Base-by-base conservation (phyloP, 2,329 filamentous ascomycete species). In the Arthroderma uncinatum region DNA sequence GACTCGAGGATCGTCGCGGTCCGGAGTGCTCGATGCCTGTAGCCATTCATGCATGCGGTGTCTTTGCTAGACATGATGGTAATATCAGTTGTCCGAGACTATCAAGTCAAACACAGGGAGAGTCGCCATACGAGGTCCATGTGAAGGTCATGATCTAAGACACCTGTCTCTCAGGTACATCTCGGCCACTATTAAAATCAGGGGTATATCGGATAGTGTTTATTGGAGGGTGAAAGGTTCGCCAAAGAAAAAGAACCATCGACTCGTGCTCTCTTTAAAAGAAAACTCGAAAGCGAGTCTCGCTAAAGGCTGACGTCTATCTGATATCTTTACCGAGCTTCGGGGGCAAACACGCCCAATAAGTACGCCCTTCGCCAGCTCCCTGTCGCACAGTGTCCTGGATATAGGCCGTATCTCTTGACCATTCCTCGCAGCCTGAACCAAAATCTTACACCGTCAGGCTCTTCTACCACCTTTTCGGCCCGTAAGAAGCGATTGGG, bases 321-420 rank as follows among this genome's bases (percentile, higher is more conserved):
- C 44, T 50, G 25, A 50, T 50, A 12, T 30, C 23, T 50, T 33
- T 50, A 25, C 44, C 44, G 44, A 50, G 44, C n/a, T 50, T 42
- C 14, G 23, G 23, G 16, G 28, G 28, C 44, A 33, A 33, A 30
- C 8, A 14, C 25, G 25, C 12, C 25, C 44, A 30, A 5, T 50
- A 33, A 25, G 14, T 50, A 30, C 2, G 44, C 14, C 33, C 44
- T 25, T 44, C 40, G 40, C 40, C 40, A 33, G 23, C 25, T 8
- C 44, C n/a, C 25, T 30, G 44, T 50, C 25, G 28, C 44, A 50
- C 44, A 50, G n/a, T n/a, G 34, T 37, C 2, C 14, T 37, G 4
- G 9, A 4, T 12, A 4, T 12, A 4, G 6, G 4, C 34, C 34
- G 34, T 37, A 37, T 37, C 9, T 37, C 4, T 30, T 30, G 28